These are phyloP conservation scores for Coprinopsis cinerea DNA, from an alignment of 768 basidiomycete genomes.

Conservation along the genomic window DNA sequence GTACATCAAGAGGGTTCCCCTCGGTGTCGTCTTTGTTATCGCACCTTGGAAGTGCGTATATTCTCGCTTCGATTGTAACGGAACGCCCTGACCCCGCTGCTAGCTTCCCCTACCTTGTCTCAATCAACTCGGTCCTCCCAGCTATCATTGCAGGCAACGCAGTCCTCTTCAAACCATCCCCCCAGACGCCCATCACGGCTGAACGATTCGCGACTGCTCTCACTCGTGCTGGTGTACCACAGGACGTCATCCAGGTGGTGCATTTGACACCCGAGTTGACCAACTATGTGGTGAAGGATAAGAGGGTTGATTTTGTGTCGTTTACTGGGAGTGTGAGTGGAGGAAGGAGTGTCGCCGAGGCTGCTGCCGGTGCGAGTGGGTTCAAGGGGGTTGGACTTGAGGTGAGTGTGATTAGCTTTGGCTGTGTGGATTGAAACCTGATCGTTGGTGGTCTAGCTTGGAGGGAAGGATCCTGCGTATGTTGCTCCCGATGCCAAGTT, in stretches of 20 bases:
- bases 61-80: background rate
- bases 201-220: conserved; percentile 73
- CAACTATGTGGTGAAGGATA: conserved; percentile 55
- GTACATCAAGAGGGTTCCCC: conserved; percentile 75
- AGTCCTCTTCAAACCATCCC: conserved; percentile 91
- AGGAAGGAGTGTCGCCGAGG: conserved; percentile 67
- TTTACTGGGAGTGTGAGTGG: conserved; percentile 87
- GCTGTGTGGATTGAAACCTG: background rate
- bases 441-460: conserved; percentile 48
- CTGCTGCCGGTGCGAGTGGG: conserved; percentile 55
- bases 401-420: conserved; percentile 31
- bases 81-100: background rate
- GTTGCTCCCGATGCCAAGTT: conserved; percentile 84
- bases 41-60: conserved; percentile 84
- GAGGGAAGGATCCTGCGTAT: conserved; percentile 97
- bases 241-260: conserved; percentile 65
- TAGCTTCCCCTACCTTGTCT: conserved; percentile 86
- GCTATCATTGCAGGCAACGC: conserved; percentile 88
- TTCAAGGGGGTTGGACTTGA: conserved; percentile 90
- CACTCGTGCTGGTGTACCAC: conserved; percentile 71
- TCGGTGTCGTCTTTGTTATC: conserved; percentile 86
- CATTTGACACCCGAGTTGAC: conserved; percentile 66
- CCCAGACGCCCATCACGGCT: conserved; percentile 88
- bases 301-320: conserved; percentile 69
- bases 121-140: conserved; percentile 89